phyloP scores from a whole-genome alignment of 345 rosid species.

The Gossypium australe region DNA sequence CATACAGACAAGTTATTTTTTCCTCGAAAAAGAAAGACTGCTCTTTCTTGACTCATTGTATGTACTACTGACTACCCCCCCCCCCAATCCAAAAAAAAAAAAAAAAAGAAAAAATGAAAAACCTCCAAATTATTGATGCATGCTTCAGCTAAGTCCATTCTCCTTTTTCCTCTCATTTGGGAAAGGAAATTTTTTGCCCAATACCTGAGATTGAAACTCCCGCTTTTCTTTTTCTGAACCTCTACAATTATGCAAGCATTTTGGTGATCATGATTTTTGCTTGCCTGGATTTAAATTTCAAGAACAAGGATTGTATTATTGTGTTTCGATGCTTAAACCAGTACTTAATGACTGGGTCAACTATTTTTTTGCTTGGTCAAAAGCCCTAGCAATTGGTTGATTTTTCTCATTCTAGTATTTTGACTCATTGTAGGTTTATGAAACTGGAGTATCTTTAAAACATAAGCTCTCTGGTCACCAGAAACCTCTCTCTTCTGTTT shows the following conservation, averaged over 20 bases:
- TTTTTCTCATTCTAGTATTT: not conserved
- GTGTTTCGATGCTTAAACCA: not conserved
- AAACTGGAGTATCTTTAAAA: slow-evolving; percentile 38
- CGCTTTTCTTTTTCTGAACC: not conserved
- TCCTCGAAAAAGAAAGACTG: not conserved
- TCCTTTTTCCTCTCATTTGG: not conserved
- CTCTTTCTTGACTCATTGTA: not conserved
- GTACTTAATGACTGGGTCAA: not conserved
- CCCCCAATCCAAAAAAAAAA: no score
- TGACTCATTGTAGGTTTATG: slow-evolving; percentile 37
- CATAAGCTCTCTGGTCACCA: slow-evolving; percentile 50
- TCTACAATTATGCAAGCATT: not conserved
- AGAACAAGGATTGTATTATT: not conserved
- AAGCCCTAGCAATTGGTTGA: not conserved
- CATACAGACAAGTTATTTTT: not conserved
- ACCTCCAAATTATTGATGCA: not conserved
- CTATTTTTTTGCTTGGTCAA: not conserved
- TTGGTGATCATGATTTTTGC: not conserved
- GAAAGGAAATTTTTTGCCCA: not conserved
- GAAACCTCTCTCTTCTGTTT: slow-evolving; percentile 44
- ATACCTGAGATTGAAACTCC: not conserved
- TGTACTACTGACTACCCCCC: no score
- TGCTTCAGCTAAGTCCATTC: not conserved
- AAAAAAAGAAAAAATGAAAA: no score
- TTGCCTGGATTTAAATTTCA: not conserved